These are phyloP conservation scores for Geotrichum histeridarum DNA, from an alignment of 1,139 yeast species.

Conservation along the genomic window DNA sequence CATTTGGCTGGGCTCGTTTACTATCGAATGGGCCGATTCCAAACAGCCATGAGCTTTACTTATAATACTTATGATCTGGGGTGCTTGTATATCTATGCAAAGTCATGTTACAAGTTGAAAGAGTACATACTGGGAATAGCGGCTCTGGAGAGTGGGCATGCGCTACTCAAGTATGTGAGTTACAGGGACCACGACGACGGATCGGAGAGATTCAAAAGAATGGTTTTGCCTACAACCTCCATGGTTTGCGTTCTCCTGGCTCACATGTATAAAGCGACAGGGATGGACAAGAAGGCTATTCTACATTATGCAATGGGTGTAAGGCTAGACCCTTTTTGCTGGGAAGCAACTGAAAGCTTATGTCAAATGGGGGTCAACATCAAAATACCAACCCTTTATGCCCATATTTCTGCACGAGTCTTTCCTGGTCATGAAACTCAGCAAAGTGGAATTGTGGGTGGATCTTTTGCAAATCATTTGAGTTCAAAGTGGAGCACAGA, in stretches of 20 bases:
- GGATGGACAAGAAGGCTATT: constrained; percentile 63
- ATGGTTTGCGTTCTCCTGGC: constrained; percentile 62
- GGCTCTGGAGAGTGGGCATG: constrained; percentile 40
- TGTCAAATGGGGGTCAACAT: constrained; percentile 57
- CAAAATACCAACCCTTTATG: constrained; percentile 56
- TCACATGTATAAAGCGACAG: constrained; percentile 54
- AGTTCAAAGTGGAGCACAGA: no score
- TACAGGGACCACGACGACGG: no score
- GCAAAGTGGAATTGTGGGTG: no score
- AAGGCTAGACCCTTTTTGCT: constrained; percentile 68
- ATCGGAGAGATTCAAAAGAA: neutral
- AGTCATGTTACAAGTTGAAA: constrained; percentile 55
- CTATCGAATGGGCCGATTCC: constrained; percentile 50
- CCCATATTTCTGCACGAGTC: constrained; percentile 21
- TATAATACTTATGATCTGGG: constrained; percentile 52
- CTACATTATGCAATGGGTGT: constrained; percentile 65
- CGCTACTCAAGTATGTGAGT: constrained; percentile 1
- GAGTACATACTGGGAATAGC: constrained; percentile 59
- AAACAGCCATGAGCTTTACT: constrained; percentile 44
- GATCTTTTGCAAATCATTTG: no score
- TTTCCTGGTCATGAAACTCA: neutral
- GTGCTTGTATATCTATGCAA: constrained; percentile 65
- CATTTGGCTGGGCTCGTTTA: constrained; percentile 63
- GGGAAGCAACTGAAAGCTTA: constrained; percentile 80
- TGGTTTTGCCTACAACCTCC: constrained; percentile 13